Conservation (phyloP, 2,329 filamentous ascomycete genomes). For the Pseudovirgaria hyperparasitica region DNA sequence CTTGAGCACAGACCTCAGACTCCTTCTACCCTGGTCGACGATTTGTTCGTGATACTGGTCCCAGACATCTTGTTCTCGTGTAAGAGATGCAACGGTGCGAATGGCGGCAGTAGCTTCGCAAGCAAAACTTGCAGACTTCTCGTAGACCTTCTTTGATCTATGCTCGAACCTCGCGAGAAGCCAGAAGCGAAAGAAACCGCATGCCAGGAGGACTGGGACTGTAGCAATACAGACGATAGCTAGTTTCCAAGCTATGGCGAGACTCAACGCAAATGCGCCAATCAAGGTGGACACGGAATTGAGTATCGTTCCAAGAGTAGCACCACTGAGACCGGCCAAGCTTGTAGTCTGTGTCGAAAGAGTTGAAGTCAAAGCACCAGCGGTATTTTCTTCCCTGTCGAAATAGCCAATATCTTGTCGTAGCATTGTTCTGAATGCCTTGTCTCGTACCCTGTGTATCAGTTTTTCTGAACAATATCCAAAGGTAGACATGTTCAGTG, state of each 20-base stretch:
- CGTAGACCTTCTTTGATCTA: constrained; percentile 68
- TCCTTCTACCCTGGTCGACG: constrained; percentile 51
- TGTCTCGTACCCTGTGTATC: constrained; percentile 69
- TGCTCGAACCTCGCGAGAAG: constrained; percentile 68
- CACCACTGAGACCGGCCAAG: constrained; percentile 74
- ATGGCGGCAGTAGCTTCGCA: constrained; percentile 92
- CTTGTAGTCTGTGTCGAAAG: constrained; percentile 83
- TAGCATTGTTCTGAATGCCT: constrained; percentile 74
- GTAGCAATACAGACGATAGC: constrained; percentile 70
- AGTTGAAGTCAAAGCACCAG: constrained; percentile 82
- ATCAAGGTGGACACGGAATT: constrained; percentile 70
- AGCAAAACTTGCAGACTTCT: constrained; percentile 71
- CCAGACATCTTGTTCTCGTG: constrained; percentile 72
- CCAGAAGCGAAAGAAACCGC: constrained; percentile 81
- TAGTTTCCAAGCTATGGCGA: constrained; percentile 79
- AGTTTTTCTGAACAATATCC: constrained; percentile 79
- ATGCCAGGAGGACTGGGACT: constrained; percentile 63
- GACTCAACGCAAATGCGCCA: constrained; percentile 54
- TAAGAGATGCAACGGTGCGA: constrained; percentile 82
- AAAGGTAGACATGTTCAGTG: too few species aligned
- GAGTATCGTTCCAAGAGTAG: constrained; percentile 75
- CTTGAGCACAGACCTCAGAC: constrained; percentile 60
- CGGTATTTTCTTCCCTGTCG: constrained; percentile 76
- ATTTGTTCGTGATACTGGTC: constrained; percentile 56
- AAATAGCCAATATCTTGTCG: constrained; percentile 91